A percentile compares a stretch with the other conserved stretches of the same genome.
Conservation (phyloP, 768 basidiomycete genomes). For the Erythrobasidium yunnanense region DNA sequence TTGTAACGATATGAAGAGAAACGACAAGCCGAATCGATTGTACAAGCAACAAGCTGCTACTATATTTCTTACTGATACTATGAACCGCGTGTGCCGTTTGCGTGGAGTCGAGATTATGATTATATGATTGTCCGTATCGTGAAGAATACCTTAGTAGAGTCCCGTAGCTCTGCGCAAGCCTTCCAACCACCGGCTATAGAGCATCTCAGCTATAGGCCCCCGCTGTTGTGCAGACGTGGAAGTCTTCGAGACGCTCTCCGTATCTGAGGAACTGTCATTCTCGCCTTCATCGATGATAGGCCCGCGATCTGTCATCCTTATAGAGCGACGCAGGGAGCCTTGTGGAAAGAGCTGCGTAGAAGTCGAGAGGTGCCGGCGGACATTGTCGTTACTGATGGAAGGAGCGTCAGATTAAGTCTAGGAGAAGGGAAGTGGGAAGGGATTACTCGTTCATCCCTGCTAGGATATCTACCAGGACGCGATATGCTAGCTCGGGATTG, state of each 20-base stretch:
- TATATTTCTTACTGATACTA: no score
- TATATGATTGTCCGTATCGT: no score
- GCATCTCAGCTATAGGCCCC: slow-evolving; percentile 83
- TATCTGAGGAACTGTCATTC: slow-evolving; percentile 28
- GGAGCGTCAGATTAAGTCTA: neutral
- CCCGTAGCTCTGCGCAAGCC: slow-evolving; percentile 13
- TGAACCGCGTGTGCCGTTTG: no score
- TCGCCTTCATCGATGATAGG: slow-evolving; percentile 45
- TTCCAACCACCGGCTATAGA: slow-evolving; percentile 91
- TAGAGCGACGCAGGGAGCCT: slow-evolving; percentile 56
- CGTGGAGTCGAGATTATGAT: no score
- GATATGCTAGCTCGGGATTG: slow-evolving; percentile 76
- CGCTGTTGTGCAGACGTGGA: slow-evolving; percentile 31
- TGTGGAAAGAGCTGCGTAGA: slow-evolving; percentile 63
- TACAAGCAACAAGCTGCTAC: no score
- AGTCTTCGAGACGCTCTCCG: neutral
- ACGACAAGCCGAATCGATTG: no score
- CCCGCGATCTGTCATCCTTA: slow-evolving; percentile 74
- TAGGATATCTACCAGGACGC: slow-evolving; percentile 75
- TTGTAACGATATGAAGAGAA: no score
- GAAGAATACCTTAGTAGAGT: neutral
- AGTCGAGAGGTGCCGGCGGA: slow-evolving; percentile 74
- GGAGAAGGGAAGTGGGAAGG: neutral
- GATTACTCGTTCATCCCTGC: slow-evolving; percentile 83
- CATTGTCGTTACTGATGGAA: slow-evolving; percentile 56